Percentiles rank a stretch among this genome's conserved stretches.
Evolutionary conservation across 495 filamentous ascomycete genomes (phyloP).

Genomic region (Neohortaea acidophila): DNA sequence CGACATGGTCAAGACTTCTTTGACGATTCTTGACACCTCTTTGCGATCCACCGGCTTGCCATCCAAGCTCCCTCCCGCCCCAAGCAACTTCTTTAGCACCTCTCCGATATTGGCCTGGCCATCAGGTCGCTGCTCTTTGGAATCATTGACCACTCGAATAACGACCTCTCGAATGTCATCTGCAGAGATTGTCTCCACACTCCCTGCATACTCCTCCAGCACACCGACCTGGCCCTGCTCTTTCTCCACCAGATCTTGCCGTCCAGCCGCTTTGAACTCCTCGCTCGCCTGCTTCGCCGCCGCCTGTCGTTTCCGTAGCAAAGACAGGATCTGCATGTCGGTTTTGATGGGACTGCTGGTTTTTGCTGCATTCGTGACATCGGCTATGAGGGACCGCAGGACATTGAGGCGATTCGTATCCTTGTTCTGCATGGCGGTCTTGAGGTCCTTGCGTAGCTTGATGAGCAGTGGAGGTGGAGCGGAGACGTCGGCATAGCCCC

Average conservation of each 20-base stretch:
- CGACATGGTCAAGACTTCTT: slow-evolving; percentile 16
- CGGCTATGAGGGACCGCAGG: slow-evolving; percentile 44
- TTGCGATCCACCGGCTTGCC: slow-evolving; percentile 39
- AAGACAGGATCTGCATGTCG: slow-evolving; percentile 42
- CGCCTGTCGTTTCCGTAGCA: slow-evolving; percentile 41
- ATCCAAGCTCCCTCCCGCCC: slow-evolving; percentile 33
- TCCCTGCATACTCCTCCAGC: slow-evolving; percentile 41
- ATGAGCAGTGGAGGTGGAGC: slow-evolving; percentile 26
- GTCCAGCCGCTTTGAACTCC: slow-evolving; percentile 36
- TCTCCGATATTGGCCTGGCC: slow-evolving; percentile 32
- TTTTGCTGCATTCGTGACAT: slow-evolving; percentile 48
- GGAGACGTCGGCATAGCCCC: slow-evolving; percentile 16
- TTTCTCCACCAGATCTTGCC: slow-evolving; percentile 41
- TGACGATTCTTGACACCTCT: slow-evolving; percentile 35
- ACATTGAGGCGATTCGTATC: slow-evolving; percentile 41
- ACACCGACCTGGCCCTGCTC: slow-evolving; percentile 41
- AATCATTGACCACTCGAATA: slow-evolving; percentile 27
- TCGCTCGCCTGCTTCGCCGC: slow-evolving; percentile 35
- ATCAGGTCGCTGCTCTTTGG: slow-evolving; percentile 32
- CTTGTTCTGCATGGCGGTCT: slow-evolving; percentile 46
- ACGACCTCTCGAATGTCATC: slow-evolving; percentile 37
- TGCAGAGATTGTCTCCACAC: slow-evolving; percentile 32
- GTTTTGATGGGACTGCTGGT: slow-evolving; percentile 41
- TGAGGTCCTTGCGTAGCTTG: slow-evolving; percentile 42
- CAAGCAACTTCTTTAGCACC: slow-evolving; percentile 36